Percentiles rank a stretch among this genome's conserved stretches.
Evolutionary conservation across 352 stramenopile genomes (phyloP).

Genomic region (Aphanomyces astaci): DNA sequence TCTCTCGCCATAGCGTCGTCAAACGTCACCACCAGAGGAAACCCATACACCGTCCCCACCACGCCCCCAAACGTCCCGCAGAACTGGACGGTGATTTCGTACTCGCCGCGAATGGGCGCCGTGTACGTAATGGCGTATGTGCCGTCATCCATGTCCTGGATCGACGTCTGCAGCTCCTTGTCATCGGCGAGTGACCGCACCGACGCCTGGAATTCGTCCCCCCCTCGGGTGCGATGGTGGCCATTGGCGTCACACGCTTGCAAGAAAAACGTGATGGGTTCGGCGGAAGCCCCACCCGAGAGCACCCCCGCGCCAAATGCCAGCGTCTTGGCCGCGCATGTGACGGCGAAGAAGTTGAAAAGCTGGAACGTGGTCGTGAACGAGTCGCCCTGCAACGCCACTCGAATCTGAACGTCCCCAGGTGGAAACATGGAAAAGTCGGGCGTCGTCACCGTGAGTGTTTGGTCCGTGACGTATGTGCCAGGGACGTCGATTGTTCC

Average conservation of each 20-base stretch:
- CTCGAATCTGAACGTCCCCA: slow-evolving; percentile 81
- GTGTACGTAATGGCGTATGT: slow-evolving; percentile 91
- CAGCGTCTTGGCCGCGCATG: slow-evolving; percentile 76
- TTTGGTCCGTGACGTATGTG: slow-evolving; percentile 84
- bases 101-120: slow-evolving; percentile 69
- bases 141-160: slow-evolving; percentile 88
- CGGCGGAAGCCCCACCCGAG: slow-evolving; percentile 58
- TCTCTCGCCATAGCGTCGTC: slow-evolving; percentile 70
- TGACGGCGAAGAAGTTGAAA: slow-evolving; percentile 93
- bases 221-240: slow-evolving; percentile 81
- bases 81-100: slow-evolving; percentile 85
- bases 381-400: slow-evolving; percentile 87
- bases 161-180: slow-evolving; percentile 31
- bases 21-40: slow-evolving; percentile 79
- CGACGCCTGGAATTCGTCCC: slow-evolving; percentile 88
- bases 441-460: slow-evolving; percentile 79
- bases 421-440: slow-evolving; percentile 86
- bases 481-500: slow-evolving; percentile 86
- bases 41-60: slow-evolving; percentile 82
- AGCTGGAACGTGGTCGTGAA: slow-evolving; percentile 92
- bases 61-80: slow-evolving; percentile 88
- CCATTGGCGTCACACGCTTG: slow-evolving; percentile 74
- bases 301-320: slow-evolving; percentile 91
- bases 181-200: slow-evolving; percentile 48
- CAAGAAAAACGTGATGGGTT: slow-evolving; percentile 76